These are phyloP conservation scores for Penicillium rolfsii DNA, from an alignment of 2,329 filamentous ascomycete species.

Conservation along the genomic window DNA sequence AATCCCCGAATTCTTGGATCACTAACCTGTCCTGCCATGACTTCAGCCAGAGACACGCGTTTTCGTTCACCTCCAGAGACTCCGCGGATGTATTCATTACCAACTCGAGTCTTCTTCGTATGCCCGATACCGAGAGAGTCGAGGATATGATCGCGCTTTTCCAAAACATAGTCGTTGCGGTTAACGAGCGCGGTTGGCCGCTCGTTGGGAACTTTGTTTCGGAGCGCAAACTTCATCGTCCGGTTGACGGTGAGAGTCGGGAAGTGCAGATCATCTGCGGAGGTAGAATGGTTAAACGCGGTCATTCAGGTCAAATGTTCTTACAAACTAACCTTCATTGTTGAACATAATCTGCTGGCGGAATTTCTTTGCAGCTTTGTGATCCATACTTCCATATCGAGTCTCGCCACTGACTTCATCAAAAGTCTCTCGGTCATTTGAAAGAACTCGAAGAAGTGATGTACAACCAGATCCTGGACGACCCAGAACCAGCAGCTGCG, in stretches of 20 bases:
- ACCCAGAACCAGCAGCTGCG: conserved; percentile 65
- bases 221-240: conserved; percentile 72
- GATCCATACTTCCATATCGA: conserved; percentile 57
- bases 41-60: conserved; percentile 67
- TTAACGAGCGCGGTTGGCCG: conserved; percentile 30
- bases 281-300: not conserved
- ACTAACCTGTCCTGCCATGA: conserved; percentile 53
- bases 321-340: conserved; percentile 56
- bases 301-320: too few species aligned
- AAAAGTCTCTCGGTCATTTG: conserved; percentile 65
- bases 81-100: conserved; percentile 66
- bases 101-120: conserved; percentile 66
- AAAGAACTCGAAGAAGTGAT: conserved; percentile 68
- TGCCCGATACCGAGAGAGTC: conserved; percentile 47
- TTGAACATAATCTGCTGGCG: conserved; percentile 65
- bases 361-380: conserved; percentile 49
- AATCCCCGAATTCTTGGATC: not conserved
- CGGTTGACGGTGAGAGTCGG: conserved; percentile 73
- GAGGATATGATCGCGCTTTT: conserved; percentile 40
- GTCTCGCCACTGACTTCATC: conserved; percentile 58
- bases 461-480: conserved; percentile 71
- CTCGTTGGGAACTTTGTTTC: conserved; percentile 47
- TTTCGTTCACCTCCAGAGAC: conserved; percentile 71
- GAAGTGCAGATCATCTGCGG: conserved; percentile 68
- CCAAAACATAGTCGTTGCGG: conserved; percentile 36